Percentiles rank a stretch among this genome's conserved stretches.
Conservation (phyloP, 345 rosid species). For the Lumnitzera littorea region DNA sequence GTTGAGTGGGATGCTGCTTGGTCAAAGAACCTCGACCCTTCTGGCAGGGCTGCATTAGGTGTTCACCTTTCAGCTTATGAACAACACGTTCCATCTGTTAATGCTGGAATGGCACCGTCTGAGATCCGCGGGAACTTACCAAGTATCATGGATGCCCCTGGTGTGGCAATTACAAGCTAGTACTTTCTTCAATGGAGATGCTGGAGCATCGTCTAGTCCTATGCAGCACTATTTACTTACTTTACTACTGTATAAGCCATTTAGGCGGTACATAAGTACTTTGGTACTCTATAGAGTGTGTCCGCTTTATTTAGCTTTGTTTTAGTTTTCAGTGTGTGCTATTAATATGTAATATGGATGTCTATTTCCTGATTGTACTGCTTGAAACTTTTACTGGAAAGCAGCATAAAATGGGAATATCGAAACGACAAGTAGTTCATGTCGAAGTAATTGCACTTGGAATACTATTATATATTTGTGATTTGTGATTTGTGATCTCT, state of each 20-base stretch:
- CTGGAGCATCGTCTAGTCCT: not conserved
- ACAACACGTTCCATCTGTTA: conserved; percentile 13
- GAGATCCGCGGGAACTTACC: conserved; percentile 34
- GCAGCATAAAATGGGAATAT: too few relatives aligned
- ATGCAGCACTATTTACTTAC: conserved; percentile 3
- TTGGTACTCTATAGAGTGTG: too few relatives aligned
- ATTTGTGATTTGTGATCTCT: too few relatives aligned
- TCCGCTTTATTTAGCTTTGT: too few relatives aligned
- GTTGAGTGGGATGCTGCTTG: conserved; percentile 82
- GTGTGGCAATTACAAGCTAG: conserved; percentile 44
- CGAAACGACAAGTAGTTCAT: too few relatives aligned
- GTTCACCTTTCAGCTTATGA: conserved; percentile 78
- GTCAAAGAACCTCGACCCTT: conserved; percentile 91
- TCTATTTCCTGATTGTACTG: too few relatives aligned
- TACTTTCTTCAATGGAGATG: not conserved
- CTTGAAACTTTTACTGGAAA: too few relatives aligned
- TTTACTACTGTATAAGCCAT: not conserved
- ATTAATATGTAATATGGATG: too few relatives aligned
- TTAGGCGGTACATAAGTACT: too few relatives aligned
- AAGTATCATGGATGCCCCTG: conserved; percentile 39
- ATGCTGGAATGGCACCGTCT: conserved; percentile 20
- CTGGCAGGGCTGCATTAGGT: conserved; percentile 87
- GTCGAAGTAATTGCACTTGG: too few relatives aligned
- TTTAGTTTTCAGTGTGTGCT: too few relatives aligned
- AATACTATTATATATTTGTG: too few relatives aligned